Conservation (phyloP, 164 flowering plant species). For the Akebia trifoliata region DNA sequence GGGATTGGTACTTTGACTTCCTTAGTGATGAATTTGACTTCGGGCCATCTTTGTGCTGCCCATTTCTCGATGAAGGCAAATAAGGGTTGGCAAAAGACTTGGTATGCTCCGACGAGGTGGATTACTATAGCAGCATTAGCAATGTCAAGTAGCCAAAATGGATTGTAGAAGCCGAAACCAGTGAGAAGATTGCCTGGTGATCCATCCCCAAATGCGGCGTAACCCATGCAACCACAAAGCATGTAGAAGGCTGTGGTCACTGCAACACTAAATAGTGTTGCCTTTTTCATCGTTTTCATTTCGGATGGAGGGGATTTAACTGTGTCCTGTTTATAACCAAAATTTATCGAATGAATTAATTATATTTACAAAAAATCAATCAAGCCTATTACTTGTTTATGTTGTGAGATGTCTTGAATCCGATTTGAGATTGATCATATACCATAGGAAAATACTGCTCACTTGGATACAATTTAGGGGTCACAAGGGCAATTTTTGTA, state of each 20-base stretch:
- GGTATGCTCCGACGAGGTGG: constrained; percentile 72
- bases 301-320: constrained; percentile 63
- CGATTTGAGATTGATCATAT: too few species aligned
- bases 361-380: too few species aligned
- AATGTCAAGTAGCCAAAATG: constrained; percentile 62
- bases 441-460: too few species aligned
- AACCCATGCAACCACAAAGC: constrained; percentile 66
- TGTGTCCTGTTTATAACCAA: constrained; percentile 37
- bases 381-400: too few species aligned
- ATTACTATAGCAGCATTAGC: constrained; percentile 60
- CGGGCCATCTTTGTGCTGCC: constrained; percentile 32
- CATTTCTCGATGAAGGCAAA: constrained; percentile 54
- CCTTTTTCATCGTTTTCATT: constrained; percentile 60
- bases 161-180: constrained; percentile 64
- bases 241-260: constrained; percentile 57
- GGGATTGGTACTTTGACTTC: constrained; percentile 37
- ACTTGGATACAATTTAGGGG: too few species aligned
- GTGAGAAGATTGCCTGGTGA: constrained; percentile 68
- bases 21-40: constrained; percentile 38
- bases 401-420: too few species aligned
- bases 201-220: constrained; percentile 62
- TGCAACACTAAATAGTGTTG: constrained; percentile 37
- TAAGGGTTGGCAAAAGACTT: constrained; percentile 61
- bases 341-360: too few species aligned
- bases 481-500: too few species aligned